Evolutionary conservation across 78 protist genomes (phyloP), one percentile per base, ranked within the genome.

Genomic region (Dictyostelium brefeldianum): DNA sequence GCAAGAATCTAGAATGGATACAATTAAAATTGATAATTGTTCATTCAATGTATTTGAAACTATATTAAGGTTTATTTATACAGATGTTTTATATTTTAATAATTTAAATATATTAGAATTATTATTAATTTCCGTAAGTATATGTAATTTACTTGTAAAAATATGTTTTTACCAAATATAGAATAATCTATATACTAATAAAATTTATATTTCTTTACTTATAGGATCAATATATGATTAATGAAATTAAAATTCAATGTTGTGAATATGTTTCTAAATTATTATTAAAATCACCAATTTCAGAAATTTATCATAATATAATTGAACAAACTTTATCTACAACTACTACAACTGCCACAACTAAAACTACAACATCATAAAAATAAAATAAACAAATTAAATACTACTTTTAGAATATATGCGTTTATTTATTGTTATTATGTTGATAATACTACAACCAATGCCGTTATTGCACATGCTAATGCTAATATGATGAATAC

Each of bases 241-340:
- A 29, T 15, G 91, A 83, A 29, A n/a, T 83, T 31, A 83, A 59
- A 56, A 8, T 71, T 3, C 12, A 83, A 73, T 83, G 91, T 56
- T 36, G 47, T 41, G 73, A 59, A 73, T 18, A 62, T 62, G 27
- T 62, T 11, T 62, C 70, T 22, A 62, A 62, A 25, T 62, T 62
- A 62, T 2, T 25, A 62, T 25, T 25, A 62, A 2, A 62, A 25
- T 17, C 22, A 62, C 70, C 31, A 62, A n/a, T 25, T 4, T n/a
- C 70, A 10, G 70, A 62, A 11, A 62, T 25, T 62, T 62, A 22
- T 25, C 70, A 62, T 25, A 29, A 62, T 11, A 62, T 62, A 11
- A 62, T 62, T 62, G 11, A 62, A n/a, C 70, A 62, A 25, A 25
- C 36, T 11, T 62, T 25, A n/a, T 36, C n/a, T n/a, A n/a, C 43